Percentiles rank a stretch among this genome's conserved stretches.
These are phyloP conservation scores for Leptomonas pyrrhocoris DNA, from an alignment of 208 protist species.

Conservation along the genomic window DNA sequence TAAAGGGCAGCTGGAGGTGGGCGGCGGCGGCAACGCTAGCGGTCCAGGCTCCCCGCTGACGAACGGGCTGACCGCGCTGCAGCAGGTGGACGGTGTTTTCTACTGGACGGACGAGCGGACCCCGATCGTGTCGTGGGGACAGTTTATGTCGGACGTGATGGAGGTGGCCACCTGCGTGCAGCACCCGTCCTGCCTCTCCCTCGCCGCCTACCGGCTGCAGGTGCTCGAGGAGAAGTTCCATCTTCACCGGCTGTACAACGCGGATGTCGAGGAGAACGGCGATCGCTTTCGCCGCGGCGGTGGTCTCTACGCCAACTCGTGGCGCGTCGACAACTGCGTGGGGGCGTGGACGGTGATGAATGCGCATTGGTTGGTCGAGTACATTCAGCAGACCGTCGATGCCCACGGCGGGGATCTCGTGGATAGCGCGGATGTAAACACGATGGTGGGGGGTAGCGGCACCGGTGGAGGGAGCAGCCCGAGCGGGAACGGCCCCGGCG, in stretches of 20 bases:
- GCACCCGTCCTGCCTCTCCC: conserved; percentile 53
- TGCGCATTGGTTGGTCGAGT: conserved; percentile 86
- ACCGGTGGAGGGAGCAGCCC: conserved; percentile 17
- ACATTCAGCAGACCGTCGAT: conserved; percentile 92
- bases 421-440: conserved; percentile 5
- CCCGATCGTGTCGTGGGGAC: conserved; percentile 64
- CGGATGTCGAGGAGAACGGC: conserved; percentile 64
- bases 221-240: conserved; percentile 94
- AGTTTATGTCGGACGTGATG: conserved; percentile 75
- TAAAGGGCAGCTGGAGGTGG: conserved; percentile 40
- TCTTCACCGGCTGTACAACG: conserved; percentile 92
- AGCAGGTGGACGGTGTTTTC: conserved; percentile 71
- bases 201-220: conserved; percentile 77
- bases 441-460: conserved; percentile 1
- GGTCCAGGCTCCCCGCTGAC: not conserved
- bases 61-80: conserved; percentile 45
- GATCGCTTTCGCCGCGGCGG: conserved; percentile 66
- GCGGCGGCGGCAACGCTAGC: not conserved
- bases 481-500: not conserved
- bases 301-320: conserved; percentile 87
- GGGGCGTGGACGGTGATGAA: conserved; percentile 88
- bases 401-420: conserved; percentile 79
- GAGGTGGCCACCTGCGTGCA: conserved; percentile 51
- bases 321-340: conserved; percentile 95
- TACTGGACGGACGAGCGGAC: conserved; percentile 58